Evolutionary conservation across 1,284 basidiomycete genomes (phyloP).

Genomic region (Volvariella surrecta): DNA sequence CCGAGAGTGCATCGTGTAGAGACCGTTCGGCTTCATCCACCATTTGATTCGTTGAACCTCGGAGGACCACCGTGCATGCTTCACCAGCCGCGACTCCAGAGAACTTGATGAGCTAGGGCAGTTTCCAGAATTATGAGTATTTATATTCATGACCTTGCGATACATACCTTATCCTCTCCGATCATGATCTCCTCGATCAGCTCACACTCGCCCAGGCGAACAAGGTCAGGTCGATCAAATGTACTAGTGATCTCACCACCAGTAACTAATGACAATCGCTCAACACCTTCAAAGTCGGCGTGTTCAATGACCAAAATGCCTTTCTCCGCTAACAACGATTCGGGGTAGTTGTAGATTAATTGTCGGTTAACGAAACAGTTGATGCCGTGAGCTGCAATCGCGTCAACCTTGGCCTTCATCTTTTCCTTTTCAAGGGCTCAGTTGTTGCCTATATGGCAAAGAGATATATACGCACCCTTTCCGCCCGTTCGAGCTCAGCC

Average conservation of each 20-base stretch:
- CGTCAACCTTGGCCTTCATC: conserved; percentile 98
- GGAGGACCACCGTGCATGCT: conserved; percentile 97
- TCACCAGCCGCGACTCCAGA: conserved; percentile 97
- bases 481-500: conserved; percentile 95
- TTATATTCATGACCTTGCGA: not conserved
- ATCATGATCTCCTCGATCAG: conserved; percentile 99
- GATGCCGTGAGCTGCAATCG: conserved; percentile 92
- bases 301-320: conserved; percentile 98
- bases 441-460: not conserved
- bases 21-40: conserved; percentile 98
- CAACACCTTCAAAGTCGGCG: conserved; percentile 98
- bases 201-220: conserved; percentile 92
- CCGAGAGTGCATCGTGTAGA: conserved; percentile 94
- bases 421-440: conserved; percentile 63
- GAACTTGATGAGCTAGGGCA: conserved; percentile 95
- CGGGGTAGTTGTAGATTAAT: conserved; percentile 99
- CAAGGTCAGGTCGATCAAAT: conserved; percentile 90
- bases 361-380: conserved; percentile 99
- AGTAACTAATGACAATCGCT: conserved; percentile 91
- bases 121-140: not conserved
- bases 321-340: conserved; percentile 86
- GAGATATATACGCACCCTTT: conserved; percentile 52
- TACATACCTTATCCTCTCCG: conserved; percentile 90
- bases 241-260: conserved; percentile 97
- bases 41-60: conserved; percentile 98